Percentiles rank a stretch among this genome's conserved stretches.
phyloP scores from a whole-genome alignment of 305 asterid genomes.

The Rubia peregrina region DNA sequence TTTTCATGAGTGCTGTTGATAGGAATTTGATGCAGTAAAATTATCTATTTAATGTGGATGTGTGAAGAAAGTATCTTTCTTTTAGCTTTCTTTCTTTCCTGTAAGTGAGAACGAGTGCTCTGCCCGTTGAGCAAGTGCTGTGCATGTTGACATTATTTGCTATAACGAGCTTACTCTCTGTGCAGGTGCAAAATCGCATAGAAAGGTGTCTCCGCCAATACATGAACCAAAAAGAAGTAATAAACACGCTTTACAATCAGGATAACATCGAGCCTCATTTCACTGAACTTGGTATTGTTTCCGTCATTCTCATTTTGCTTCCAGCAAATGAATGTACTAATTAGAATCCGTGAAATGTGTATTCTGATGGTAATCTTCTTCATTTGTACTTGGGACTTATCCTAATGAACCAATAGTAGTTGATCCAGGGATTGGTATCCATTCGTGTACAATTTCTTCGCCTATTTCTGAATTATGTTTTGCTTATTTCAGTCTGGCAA shows the following conservation, averaged over 20 bases:
- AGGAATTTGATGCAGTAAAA: neutral
- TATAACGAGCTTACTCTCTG: constrained; percentile 14
- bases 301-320: constrained; percentile 7
- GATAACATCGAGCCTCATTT: constrained; percentile 32
- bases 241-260: constrained; percentile 24
- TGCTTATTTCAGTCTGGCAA: constrained; percentile 67
- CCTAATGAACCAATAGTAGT: neutral
- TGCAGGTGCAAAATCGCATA: constrained; percentile 43
- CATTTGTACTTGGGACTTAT: neutral
- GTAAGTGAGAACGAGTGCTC: constrained; percentile 7
- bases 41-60: neutral
- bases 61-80: neutral
- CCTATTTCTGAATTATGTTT: constrained; percentile 13
- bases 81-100: neutral
- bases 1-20: neutral
- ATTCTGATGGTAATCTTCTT: neutral
- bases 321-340: neutral
- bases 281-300: constrained; percentile 36
- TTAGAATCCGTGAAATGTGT: neutral
- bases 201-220: constrained; percentile 36
- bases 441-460: neutral
- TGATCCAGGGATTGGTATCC: neutral
- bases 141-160: neutral
- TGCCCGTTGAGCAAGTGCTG: neutral
- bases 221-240: constrained; percentile 38